Evolutionary conservation across 768 basidiomycete species (phyloP).

Genomic region (Mycena olivaceomarginata): DNA sequence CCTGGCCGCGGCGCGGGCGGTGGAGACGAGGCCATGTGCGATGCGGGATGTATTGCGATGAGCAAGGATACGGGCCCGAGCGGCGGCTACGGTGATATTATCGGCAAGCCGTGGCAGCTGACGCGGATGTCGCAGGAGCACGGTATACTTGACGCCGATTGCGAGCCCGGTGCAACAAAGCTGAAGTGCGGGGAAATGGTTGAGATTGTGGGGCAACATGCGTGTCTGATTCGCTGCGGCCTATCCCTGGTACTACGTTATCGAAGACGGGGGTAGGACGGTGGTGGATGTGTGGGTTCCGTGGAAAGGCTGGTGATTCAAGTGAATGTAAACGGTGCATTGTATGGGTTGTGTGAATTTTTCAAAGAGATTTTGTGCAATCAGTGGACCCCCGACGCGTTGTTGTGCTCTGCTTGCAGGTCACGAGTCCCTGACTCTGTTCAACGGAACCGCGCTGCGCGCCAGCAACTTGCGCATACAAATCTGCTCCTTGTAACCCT

Average conservation of each 20-base stretch:
- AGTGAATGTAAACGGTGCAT: not conserved
- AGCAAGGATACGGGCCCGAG: conserved; percentile 90
- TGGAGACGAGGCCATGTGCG: conserved; percentile 84
- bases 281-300: conserved; percentile 92
- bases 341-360: no score
- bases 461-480: no score
- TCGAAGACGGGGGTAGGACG: conserved; percentile 74
- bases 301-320: conserved; percentile 89
- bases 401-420: not conserved
- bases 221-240: conserved; percentile 89
- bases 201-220: conserved; percentile 90
- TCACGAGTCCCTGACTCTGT: not conserved
- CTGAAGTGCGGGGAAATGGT: conserved; percentile 78
- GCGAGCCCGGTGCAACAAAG: conserved; percentile 50
- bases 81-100: conserved; percentile 82
- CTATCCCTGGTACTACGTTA: conserved; percentile 90
- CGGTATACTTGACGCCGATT: conserved; percentile 75
- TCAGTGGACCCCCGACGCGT: not conserved
- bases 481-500: no score
- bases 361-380: no score
- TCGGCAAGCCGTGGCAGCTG: conserved; percentile 79
- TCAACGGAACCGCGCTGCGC: no score
- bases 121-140: conserved; percentile 88
- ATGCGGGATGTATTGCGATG: conserved; percentile 91
- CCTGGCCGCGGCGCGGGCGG: conserved; percentile 78